phyloP scores from a whole-genome alignment of 140 eudicot genomes.

The Ambrosia hybrid region DNA sequence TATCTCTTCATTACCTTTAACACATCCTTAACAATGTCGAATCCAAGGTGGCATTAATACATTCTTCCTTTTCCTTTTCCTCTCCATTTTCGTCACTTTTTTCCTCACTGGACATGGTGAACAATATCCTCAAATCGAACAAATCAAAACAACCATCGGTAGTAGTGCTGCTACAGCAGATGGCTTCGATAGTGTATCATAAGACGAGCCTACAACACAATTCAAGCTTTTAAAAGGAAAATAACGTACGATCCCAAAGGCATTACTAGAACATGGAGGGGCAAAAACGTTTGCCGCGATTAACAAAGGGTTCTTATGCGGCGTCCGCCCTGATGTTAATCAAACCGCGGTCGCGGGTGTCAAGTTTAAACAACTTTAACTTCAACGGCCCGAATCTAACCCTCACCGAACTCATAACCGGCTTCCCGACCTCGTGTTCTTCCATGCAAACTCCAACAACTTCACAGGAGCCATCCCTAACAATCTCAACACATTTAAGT shows the following conservation, averaged over 20 bases:
- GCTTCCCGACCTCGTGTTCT: slow-evolving; percentile 40
- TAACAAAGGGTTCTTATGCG: slow-evolving; percentile 51
- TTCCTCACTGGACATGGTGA: slow-evolving; percentile 10
- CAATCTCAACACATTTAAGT: slow-evolving; percentile 19
- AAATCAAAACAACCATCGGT: slow-evolving; percentile 23
- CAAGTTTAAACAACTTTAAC: slow-evolving; percentile 42
- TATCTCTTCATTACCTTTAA: no score
- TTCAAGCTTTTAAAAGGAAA: slow-evolving; percentile 10
- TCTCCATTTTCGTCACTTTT: slow-evolving; percentile 1
- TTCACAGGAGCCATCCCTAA: slow-evolving; percentile 21
- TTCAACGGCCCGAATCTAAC: slow-evolving; percentile 33
- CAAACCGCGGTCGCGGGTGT: slow-evolving; percentile 31
- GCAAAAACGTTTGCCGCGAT: slow-evolving; percentile 33
- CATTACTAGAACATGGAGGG: slow-evolving; percentile 47
- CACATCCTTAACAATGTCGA: not conserved
- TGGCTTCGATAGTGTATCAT: slow-evolving; percentile 27
- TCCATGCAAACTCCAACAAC: no score
- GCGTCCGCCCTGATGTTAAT: slow-evolving; percentile 3
- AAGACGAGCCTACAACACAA: slow-evolving; percentile 17
- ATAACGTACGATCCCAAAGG: slow-evolving; percentile 39
- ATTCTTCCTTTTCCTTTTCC: slow-evolving; percentile 9
- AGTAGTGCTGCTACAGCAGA: slow-evolving; percentile 10
- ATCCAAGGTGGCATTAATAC: slow-evolving; percentile 12
- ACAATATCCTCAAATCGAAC: slow-evolving; percentile 4
- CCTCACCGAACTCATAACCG: slow-evolving; percentile 31